Evolutionary conservation across 139 green algal species (phyloP), one percentile per base, ranked within the genome.

Genomic region (Haematococcus sp.): DNA sequence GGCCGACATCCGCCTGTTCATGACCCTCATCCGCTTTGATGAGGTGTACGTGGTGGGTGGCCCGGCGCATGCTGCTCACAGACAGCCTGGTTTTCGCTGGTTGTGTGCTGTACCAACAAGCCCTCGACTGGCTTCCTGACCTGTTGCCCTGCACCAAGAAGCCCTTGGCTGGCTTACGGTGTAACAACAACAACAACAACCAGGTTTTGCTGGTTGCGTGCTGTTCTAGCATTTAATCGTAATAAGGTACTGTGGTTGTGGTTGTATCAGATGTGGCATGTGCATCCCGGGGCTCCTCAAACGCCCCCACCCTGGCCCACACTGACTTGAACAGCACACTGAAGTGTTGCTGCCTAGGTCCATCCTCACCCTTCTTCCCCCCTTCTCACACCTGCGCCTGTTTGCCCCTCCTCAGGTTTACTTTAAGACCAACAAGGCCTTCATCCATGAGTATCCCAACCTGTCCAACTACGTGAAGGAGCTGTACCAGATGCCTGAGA

Each of bases 1-100:
- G 74, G 92, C 92, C 1, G 95, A 99, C 75, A 77, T 99, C 34
- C 84, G 95, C 7, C 83, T 99, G 31, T 99, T 98, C 81, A 77
- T 87, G 61, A 95, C 81, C 23, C 76, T 91, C 40, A 88, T 91
- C 55, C 79, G 86, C 64, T 91, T 93, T 77, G 88, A 93, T 54
- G 74, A 84, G 68, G 86, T 90, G 28, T 83, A 78, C 40, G 66
- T 72, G 20, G 54, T 55, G 68, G 16, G n/a, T n/a, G 2, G 15
- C 34, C 9, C 31, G 49, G 16, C 49, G n/a, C 19, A 55, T 49
- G 40, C 40, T 49, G 40, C 40, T 16, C 60, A 68, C 11, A 30
- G 16, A 49, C 16, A 67, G 65, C 32, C 20, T 56, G 16, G 49
- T n/a, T 56, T 56, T 19, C 16, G 16, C 19, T 56, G 16, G 16